These are phyloP conservation scores for Yarrowia osloensis DNA, from an alignment of 805 yeast species.

Conservation along the genomic window DNA sequence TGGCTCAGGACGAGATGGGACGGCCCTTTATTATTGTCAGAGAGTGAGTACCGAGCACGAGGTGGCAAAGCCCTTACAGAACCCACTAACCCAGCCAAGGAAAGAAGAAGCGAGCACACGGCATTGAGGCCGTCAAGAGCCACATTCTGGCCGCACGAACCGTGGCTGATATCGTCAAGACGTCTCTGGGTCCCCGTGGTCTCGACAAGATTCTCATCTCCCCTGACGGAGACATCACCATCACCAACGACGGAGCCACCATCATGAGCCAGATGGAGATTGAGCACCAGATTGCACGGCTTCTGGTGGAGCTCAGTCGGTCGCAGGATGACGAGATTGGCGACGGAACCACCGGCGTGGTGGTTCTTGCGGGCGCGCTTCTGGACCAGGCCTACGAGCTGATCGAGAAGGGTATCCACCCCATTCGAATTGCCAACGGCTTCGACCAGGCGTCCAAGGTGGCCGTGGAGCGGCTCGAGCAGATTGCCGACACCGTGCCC, in stretches of 20 bases:
- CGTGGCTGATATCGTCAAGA: conserved; percentile 86
- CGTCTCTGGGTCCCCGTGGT: conserved; percentile 98
- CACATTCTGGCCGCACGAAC: conserved; percentile 95
- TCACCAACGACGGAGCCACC: conserved; percentile 98
- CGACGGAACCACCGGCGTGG: conserved; percentile 99
- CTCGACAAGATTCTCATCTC: conserved; percentile 91
- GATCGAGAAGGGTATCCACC: conserved; percentile 96
- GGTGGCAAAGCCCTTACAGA: neutral
- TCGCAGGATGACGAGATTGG: conserved; percentile 99
- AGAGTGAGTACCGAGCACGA: conserved; percentile 70
- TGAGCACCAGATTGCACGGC: conserved; percentile 93
- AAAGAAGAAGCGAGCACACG: conserved; percentile 63
- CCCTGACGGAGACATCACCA: conserved; percentile 97
- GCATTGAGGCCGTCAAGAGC: conserved; percentile 73
- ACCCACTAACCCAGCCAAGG: conserved; percentile 47
- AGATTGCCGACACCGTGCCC: conserved; percentile 66
- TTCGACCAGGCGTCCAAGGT: conserved; percentile 95
- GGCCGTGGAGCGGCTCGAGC: conserved; percentile 76
- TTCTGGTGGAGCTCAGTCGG: conserved; percentile 87
- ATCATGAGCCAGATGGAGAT: conserved; percentile 93
- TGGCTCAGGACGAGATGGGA: conserved; percentile 99
- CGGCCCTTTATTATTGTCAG: conserved; percentile 97
- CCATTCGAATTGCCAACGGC: conserved; percentile 95
- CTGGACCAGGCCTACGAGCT: conserved; percentile 92
- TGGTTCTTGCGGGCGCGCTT: conserved; percentile 90